phyloP scores from a whole-genome alignment of 345 rosid species.

The Boechera retrofracta region DNA sequence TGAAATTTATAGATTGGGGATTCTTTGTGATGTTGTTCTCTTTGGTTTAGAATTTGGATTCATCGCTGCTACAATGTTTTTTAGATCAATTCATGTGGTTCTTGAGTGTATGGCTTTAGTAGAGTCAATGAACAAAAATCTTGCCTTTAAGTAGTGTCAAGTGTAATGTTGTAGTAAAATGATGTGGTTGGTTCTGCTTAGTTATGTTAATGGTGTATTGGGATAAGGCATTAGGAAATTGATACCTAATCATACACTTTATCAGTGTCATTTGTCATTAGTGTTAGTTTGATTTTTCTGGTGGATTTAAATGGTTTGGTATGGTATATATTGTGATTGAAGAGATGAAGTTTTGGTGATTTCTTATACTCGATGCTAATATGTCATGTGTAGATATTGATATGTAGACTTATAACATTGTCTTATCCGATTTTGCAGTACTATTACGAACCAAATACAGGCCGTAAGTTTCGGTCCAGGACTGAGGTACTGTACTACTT shows the following conservation, averaged over 20 bases:
- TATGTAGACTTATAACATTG: not conserved
- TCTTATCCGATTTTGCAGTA: conserved; percentile 41
- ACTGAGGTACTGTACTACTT: conserved; percentile 45
- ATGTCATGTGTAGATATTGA: not conserved
- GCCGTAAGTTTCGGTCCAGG: conserved; percentile 51
- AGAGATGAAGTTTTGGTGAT: conserved; percentile 3
- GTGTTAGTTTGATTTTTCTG: not conserved
- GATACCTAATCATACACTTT: not conserved
- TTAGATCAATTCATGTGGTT: not conserved
- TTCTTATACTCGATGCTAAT: not conserved
- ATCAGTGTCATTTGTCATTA: conserved; percentile 3
- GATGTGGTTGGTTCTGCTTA: not conserved
- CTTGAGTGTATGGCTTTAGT: not conserved
- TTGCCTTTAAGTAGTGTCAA: not conserved
- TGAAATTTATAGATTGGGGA: not conserved
- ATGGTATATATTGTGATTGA: not conserved
- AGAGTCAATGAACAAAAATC: not conserved
- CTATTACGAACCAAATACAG: conserved; percentile 47
- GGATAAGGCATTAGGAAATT: not conserved
- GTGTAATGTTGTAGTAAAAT: not conserved
- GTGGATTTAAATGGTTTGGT: not conserved
- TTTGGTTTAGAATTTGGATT: not conserved
- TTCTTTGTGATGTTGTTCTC: conserved; percentile 21
- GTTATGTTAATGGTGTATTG: conserved; percentile 10
- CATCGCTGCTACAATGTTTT: not conserved